Evolutionary conservation across 2,329 filamentous ascomycete species (phyloP).

Genomic region (Apiospora marii): DNA sequence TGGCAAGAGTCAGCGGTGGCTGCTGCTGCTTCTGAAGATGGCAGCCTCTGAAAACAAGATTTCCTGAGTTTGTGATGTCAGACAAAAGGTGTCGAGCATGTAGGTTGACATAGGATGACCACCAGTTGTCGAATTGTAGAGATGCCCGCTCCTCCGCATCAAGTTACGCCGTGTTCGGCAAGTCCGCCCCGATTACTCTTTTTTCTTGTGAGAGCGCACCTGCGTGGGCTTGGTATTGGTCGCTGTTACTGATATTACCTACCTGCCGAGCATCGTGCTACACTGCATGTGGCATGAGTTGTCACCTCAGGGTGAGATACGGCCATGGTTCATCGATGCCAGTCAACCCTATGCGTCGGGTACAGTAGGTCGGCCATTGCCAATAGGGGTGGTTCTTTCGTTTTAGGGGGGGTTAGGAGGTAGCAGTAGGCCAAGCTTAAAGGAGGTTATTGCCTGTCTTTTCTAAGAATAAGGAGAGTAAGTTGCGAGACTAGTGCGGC

Average conservation of each 20-base stretch:
- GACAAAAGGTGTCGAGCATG: not conserved
- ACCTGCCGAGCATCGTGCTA: slow-evolving; percentile 1
- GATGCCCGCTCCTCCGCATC: not conserved
- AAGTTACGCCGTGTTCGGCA: not conserved
- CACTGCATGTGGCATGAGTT: slow-evolving; percentile 13
- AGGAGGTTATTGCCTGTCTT: not conserved
- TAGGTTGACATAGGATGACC: not conserved
- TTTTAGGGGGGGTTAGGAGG: not conserved
- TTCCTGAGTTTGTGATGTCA: not conserved
- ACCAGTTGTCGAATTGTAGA: not conserved
- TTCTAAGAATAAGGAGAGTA: not conserved
- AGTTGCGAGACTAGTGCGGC: not conserved
- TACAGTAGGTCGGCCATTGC: not conserved
- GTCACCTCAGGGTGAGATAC: not conserved
- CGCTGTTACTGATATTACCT: not conserved
- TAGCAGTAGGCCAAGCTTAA: not conserved
- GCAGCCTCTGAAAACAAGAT: not conserved
- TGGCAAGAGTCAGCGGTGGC: not conserved
- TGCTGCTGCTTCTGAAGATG: not conserved
- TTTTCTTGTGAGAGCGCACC: not conserved
- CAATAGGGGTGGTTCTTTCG: not conserved
- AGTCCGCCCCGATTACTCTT: not conserved
- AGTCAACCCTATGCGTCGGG: not conserved
- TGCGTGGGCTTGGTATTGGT: not conserved
- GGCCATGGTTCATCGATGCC: not conserved